Evolutionary conservation across 345 rosid genomes (phyloP).

Genomic region (Populus simonii): DNA sequence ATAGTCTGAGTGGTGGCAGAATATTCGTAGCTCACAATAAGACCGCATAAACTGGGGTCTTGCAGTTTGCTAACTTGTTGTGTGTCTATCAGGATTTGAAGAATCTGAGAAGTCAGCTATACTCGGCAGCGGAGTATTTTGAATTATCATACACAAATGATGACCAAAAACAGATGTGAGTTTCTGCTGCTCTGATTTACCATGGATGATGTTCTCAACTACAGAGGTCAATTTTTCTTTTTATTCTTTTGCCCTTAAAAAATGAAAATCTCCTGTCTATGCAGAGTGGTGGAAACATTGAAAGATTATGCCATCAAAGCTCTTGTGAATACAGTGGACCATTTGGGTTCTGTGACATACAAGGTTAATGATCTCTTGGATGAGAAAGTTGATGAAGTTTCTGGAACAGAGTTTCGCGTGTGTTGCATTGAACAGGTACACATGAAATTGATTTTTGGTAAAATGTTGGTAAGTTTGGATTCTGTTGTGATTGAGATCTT

Average conservation of each 20-base stretch:
- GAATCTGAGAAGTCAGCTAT: slow-evolving; percentile 77
- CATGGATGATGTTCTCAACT: background rate
- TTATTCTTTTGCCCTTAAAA: background rate
- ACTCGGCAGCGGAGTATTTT: slow-evolving; percentile 93
- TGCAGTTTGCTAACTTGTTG: background rate
- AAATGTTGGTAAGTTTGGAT: background rate
- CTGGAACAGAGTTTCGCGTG: slow-evolving; percentile 66
- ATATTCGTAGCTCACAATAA: background rate
- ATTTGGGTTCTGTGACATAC: slow-evolving; percentile 86
- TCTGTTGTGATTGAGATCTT: background rate
- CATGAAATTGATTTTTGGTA: background rate
- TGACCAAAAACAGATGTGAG: slow-evolving; percentile 80
- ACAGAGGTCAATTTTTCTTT: background rate
- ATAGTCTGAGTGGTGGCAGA: background rate
- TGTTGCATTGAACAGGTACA: slow-evolving; percentile 86
- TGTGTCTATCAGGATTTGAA: slow-evolving; percentile 60
- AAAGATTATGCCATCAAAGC: slow-evolving; percentile 91
- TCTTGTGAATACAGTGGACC: slow-evolving; percentile 90
- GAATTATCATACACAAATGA: slow-evolving; percentile 79
- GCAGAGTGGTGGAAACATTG: slow-evolving; percentile 88
- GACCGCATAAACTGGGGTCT: background rate
- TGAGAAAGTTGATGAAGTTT: slow-evolving; percentile 82
- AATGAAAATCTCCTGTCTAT: slow-evolving; percentile 12
- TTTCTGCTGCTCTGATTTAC: slow-evolving; percentile 3
- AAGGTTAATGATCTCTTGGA: slow-evolving; percentile 82